These are phyloP conservation scores for Ceratonia siliqua DNA, from an alignment of 306 rosid genomes.

Conservation along the genomic window DNA sequence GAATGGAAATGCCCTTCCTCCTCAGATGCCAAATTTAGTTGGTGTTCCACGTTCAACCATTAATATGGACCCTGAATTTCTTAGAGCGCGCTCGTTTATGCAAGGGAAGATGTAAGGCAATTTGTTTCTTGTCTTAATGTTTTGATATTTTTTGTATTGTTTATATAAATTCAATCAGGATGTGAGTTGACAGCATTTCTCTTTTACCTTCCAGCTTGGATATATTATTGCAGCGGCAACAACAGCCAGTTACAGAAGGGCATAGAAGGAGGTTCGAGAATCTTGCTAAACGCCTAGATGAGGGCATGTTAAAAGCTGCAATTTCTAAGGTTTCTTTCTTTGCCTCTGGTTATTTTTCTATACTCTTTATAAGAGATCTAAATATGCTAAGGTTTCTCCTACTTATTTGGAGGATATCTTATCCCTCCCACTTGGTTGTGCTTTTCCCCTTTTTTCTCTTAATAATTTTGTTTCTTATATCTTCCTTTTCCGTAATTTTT, in stretches of 20 bases:
- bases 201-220: constrained; percentile 54
- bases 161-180: constrained; percentile 4
- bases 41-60: constrained; percentile 44
- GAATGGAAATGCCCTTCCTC: constrained; percentile 61
- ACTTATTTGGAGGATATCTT: background rate
- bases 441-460: background rate
- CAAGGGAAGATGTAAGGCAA: constrained; percentile 76
- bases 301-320: constrained; percentile 67
- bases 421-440: background rate
- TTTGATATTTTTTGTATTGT: background rate
- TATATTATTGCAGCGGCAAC: constrained; percentile 50
- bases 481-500: background rate
- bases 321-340: constrained; percentile 54
- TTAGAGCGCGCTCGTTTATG: constrained; percentile 51
- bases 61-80: constrained; percentile 66
- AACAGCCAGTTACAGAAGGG: constrained; percentile 43
- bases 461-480: background rate
- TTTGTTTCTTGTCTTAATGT: background rate
- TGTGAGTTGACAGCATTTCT: constrained; percentile 16
- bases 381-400: background rate
- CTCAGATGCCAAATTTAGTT: constrained; percentile 56
- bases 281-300: constrained; percentile 82
- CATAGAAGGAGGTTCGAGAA: constrained; percentile 51
- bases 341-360: constrained; percentile 11
- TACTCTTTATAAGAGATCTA: background rate